These are phyloP conservation scores for Penicillium sp. DNA, from an alignment of 2,329 filamentous ascomycete species.

Conservation along the genomic window DNA sequence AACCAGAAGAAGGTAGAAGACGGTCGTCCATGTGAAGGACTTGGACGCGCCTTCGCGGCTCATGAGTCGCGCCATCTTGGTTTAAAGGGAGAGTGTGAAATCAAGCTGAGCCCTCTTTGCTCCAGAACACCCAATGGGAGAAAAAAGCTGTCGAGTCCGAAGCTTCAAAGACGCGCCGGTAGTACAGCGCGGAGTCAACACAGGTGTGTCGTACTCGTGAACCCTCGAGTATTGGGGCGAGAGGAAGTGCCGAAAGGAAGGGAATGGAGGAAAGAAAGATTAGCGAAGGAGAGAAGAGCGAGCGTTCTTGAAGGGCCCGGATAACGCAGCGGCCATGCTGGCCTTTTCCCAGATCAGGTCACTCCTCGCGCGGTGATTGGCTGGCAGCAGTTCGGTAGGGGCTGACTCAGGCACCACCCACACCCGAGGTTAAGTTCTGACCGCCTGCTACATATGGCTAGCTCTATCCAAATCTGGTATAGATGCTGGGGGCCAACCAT, in stretches of 20 bases:
- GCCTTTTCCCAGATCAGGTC: conserved; percentile 45
- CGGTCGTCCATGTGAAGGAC: conserved; percentile 74
- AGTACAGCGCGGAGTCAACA: conserved; percentile 15
- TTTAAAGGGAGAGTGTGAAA: conserved; percentile 11
- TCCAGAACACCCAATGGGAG: conserved; percentile 6
- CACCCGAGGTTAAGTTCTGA: conserved; percentile 7
- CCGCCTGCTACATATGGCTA: conserved; percentile 19
- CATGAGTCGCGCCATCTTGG: conserved; percentile 59
- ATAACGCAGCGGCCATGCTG: conserved; percentile 43
- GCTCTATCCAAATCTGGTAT: background rate
- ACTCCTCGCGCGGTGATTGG: conserved; percentile 42
- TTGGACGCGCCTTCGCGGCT: conserved; percentile 60
- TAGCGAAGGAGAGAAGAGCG: conserved; percentile 21
- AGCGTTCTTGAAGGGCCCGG: conserved; percentile 32
- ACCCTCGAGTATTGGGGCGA: conserved; percentile 17
- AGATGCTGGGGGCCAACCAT: background rate
- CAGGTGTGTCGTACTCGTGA: conserved; percentile 18
- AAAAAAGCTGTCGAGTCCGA: conserved; percentile 13
- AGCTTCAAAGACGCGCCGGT: conserved; percentile 10
- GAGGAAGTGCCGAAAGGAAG: conserved; percentile 20
- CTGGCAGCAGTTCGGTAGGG: background rate
- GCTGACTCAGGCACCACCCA: conserved; percentile 29
- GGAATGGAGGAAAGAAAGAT: conserved; percentile 21
- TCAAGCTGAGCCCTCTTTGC: background rate
- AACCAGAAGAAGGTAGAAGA: conserved; percentile 88